Evolutionary conservation across 352 stramenopile genomes (phyloP), one percentile per base, ranked within the genome.

Genomic region (Phytophthora cactorum): DNA sequence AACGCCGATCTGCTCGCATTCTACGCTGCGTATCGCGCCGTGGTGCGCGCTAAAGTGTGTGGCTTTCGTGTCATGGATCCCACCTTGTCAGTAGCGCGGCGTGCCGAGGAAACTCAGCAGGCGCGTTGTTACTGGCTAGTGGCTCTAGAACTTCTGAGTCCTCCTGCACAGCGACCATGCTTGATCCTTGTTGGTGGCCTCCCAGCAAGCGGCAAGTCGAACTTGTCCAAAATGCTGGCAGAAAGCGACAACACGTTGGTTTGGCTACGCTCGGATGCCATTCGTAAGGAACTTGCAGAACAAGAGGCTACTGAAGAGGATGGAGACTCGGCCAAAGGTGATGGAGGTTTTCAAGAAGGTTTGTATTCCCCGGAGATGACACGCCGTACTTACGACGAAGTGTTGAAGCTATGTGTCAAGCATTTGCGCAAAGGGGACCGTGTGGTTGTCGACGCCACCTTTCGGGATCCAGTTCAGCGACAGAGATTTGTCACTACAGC

Each of bases 1-100:
- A 85, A 89, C 67, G 56, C 53, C 0, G 49, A 75, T 59, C 69
- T 92, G 2, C 79, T 89, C 34, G 46, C 44, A 2, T 91, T 91
- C 52, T 92, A 92, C 66, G 70, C 74, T 3, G 84, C 84, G 4
- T 92, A 91, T 55, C 84, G 82, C 12, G 79, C 82, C 0, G 82
- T 92, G 27, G 84, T 92, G 28, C 82, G 84, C 0, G 84, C 84
- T 32, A 92, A 92, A 64, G 77, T 92, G 34, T 78, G 68, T 28
- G 84, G 84, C 8, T 91, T 92, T 56, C 77, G 83, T 41, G 84
- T 87, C 9, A 59, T 86, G 41, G 82, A 91, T 51, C 51, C 78
- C n/a, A 82, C 57, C 1, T 57, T 92, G 5, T 68, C 77, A 8
- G 68, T 66, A n/a, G 62, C 29, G 1, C 65, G 82, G 5, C 77